phyloP scores from a whole-genome alignment of 148 eudicot species.

The Camellia japonica region DNA sequence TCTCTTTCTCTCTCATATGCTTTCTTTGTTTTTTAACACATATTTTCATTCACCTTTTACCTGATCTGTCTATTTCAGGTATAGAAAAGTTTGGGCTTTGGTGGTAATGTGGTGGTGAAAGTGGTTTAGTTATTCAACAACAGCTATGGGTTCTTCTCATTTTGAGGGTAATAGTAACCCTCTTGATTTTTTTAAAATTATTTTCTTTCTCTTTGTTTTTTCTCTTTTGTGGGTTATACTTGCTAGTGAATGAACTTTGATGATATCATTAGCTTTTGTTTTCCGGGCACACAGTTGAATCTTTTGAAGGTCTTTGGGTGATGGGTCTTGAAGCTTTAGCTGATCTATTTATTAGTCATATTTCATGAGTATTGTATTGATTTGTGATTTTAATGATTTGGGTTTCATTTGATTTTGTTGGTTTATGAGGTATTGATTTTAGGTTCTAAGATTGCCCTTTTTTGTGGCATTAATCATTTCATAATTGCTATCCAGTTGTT shows the following conservation, averaged over 20 bases:
- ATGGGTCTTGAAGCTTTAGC: conserved; percentile 6
- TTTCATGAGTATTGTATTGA: neutral
- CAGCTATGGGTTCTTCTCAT: conserved; percentile 49
- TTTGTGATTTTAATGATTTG: conserved; percentile 17
- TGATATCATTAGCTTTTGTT: neutral
- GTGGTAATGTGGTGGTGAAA: conserved; percentile 24
- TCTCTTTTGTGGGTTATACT: neutral
- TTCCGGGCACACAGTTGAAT: too few relatives aligned
- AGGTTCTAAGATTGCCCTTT: neutral
- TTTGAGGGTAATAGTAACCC: conserved; percentile 46
- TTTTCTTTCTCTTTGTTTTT: neutral
- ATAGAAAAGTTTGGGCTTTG: conserved; percentile 31
- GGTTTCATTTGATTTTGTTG: neutral
- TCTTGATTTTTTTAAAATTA: neutral
- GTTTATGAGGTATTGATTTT: neutral
- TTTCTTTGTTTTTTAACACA: neutral
- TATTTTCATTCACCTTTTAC: neutral
- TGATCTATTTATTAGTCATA: conserved; percentile 15
- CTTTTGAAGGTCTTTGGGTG: neutral
- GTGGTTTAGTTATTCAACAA: conserved; percentile 11
- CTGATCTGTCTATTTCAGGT: conserved; percentile 15
- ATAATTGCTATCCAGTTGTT: neutral
- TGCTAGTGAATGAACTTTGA: neutral
- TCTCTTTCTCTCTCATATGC: conserved; percentile 3
- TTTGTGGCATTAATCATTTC: neutral